A percentile compares a stretch with the other conserved stretches of the same genome.
phyloP scores from a whole-genome alignment of 2,329 filamentous ascomycete genomes.

The Pseudogymnoascus sp. region DNA sequence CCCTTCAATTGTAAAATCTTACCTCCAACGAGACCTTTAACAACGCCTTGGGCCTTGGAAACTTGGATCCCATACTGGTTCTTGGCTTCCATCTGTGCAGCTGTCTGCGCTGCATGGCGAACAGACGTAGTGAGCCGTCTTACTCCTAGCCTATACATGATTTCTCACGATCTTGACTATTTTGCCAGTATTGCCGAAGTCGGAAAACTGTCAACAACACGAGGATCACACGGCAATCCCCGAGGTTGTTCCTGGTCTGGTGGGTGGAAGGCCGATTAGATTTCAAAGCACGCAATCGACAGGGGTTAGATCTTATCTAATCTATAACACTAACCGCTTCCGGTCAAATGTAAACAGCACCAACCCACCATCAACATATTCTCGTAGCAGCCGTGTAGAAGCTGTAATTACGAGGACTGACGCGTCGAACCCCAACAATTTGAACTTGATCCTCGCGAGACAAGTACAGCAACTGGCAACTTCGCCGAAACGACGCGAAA shows the following conservation, averaged over 20 bases:
- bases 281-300: constrained; percentile 8
- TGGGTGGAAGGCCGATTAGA: background rate
- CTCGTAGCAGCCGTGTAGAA: background rate
- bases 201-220: background rate
- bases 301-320: constrained; percentile 8
- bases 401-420: constrained; percentile 3
- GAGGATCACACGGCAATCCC: constrained; percentile 1
- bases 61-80: constrained; percentile 55
- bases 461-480: background rate
- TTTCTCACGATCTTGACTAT: constrained; percentile 6
- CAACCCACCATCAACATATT: constrained; percentile 11
- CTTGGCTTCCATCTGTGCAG: constrained; percentile 41
- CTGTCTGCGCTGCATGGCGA: constrained; percentile 41
- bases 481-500: background rate
- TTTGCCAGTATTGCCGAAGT: constrained; percentile 5
- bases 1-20: constrained; percentile 21
- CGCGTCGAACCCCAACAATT: constrained; percentile 1
- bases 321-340: background rate
- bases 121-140: constrained; percentile 52
- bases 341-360: constrained; percentile 11
- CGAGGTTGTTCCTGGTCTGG: constrained; percentile 1
- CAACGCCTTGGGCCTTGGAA: constrained; percentile 60
- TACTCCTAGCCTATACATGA: constrained; percentile 31
- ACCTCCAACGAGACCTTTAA: constrained; percentile 64
- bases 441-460: background rate